Percentiles rank a stretch among this genome's conserved stretches.
These are phyloP conservation scores for Diaporthe sp. DNA, from an alignment of 2,329 filamentous ascomycete species.

Conservation along the genomic window DNA sequence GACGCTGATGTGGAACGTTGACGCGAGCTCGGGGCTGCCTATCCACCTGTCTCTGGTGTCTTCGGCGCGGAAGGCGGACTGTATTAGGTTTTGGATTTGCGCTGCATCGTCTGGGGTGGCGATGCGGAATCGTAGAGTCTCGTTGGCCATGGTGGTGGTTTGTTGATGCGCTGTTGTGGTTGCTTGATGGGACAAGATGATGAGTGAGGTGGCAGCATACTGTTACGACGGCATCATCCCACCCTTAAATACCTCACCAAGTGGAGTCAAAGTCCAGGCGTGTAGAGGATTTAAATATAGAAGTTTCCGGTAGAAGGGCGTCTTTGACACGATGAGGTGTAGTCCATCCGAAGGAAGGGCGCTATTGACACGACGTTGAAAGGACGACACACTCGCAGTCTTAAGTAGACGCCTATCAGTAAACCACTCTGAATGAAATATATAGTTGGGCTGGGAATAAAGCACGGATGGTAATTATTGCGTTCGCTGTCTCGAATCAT, in stretches of 20 bases:
- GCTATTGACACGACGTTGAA: not conserved
- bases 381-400: too few relatives aligned
- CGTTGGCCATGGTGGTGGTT: slow-evolving; percentile 40
- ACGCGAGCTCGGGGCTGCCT: slow-evolving; percentile 26
- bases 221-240: not conserved
- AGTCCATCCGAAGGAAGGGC: not conserved
- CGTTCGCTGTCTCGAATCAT: not conserved
- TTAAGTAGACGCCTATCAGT: accelerated
- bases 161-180: not conserved
- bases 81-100: slow-evolving; percentile 53
- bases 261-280: not conserved
- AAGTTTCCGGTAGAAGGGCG: not conserved
- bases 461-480: accelerated
- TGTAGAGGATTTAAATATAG: not conserved
- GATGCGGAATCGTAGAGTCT: slow-evolving; percentile 52
- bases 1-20: slow-evolving; percentile 45
- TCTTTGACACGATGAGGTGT: not conserved
- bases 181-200: not conserved
- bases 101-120: slow-evolving; percentile 54
- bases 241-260: not conserved
- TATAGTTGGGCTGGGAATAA: not conserved
- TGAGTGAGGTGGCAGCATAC: not conserved
- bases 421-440: accelerated
- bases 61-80: slow-evolving; percentile 56
- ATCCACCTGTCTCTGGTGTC: slow-evolving; percentile 46